A percentile compares a stretch with the other conserved stretches of the same genome.
These are phyloP conservation scores for Conticribra guillardii DNA, from an alignment of 108 stramenopile genomes.

Conservation along the genomic window DNA sequence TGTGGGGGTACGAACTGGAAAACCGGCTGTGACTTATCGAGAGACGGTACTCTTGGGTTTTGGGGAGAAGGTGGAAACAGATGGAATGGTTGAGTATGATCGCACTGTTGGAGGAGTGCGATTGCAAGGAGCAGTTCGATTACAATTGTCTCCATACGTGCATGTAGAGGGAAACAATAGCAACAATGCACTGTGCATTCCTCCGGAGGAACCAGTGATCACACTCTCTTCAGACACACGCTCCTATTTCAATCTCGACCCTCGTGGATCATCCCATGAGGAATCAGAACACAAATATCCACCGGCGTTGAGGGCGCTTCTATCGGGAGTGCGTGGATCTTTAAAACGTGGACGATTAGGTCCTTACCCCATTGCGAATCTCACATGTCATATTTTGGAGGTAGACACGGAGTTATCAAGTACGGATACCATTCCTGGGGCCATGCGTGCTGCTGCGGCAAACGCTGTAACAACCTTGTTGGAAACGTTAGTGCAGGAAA, in stretches of 20 bases:
- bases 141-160: slow-evolving; percentile 50
- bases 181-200: slow-evolving; percentile 45
- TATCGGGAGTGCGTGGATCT: slow-evolving; percentile 79
- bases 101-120: slow-evolving; percentile 78
- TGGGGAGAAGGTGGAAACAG: slow-evolving; percentile 62
- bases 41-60: slow-evolving; percentile 63
- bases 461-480: slow-evolving; percentile 62
- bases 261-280: slow-evolving; percentile 45
- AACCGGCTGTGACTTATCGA: slow-evolving; percentile 82
- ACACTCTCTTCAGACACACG: slow-evolving; percentile 63
- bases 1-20: slow-evolving; percentile 70
- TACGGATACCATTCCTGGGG: slow-evolving; percentile 72
- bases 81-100: slow-evolving; percentile 76
- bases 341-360: slow-evolving; percentile 74
- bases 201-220: slow-evolving; percentile 70
- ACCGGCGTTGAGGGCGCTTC: slow-evolving; percentile 62
- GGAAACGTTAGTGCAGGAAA: slow-evolving; percentile 28
- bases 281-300: slow-evolving; percentile 58
- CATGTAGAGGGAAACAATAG: slow-evolving; percentile 3
- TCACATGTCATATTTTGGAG: slow-evolving; percentile 71
- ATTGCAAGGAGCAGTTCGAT: slow-evolving; percentile 72
- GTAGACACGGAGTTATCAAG: slow-evolving; percentile 76
- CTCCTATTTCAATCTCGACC: slow-evolving; percentile 68
- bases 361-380: slow-evolving; percentile 70
- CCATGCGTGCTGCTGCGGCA: slow-evolving; percentile 77